Conservation (phyloP, 352 stramenopile species). For the Phytophthora boehmeriae region DNA sequence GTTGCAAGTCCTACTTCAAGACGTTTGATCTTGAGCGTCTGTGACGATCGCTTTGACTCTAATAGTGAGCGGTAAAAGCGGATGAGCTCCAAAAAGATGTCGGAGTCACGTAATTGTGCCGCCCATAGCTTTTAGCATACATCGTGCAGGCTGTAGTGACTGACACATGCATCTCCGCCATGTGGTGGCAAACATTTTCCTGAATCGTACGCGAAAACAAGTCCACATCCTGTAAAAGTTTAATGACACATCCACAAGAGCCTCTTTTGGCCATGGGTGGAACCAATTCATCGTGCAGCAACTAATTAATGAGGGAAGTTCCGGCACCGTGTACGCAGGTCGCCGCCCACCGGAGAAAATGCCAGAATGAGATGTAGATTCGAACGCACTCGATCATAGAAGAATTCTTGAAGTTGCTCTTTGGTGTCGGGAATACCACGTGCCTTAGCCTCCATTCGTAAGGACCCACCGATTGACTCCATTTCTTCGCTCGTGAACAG, state of each 20-base stretch:
- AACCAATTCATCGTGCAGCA: constrained; percentile 91
- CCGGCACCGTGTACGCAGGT: constrained; percentile 75
- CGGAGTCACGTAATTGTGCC: constrained; percentile 94
- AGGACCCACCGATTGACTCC: constrained; percentile 79
- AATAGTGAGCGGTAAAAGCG: constrained; percentile 91
- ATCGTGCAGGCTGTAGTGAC: constrained; percentile 78
- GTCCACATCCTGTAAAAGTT: constrained; percentile 86
- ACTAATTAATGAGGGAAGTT: constrained; percentile 83
- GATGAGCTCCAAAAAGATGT: constrained; percentile 94
- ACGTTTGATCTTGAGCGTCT: constrained; percentile 71
- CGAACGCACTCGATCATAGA: constrained; percentile 83
- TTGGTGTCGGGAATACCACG: constrained; percentile 88
- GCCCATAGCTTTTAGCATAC: constrained; percentile 76
- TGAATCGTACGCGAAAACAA: constrained; percentile 71
- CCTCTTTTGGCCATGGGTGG: constrained; percentile 90
- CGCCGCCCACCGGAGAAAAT: constrained; percentile 82
- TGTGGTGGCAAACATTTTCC: constrained; percentile 93
- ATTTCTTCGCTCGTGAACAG: constrained; percentile 90
- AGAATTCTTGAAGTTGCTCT: constrained; percentile 91
- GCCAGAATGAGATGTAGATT: constrained; percentile 91
- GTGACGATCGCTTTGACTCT: constrained; percentile 51
- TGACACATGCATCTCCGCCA: constrained; percentile 91
- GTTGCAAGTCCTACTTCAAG: constrained; percentile 87
- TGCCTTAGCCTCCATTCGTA: constrained; percentile 85
- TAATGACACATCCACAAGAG: constrained; percentile 85